Conservation (phyloP, 169 alveolate species). For the Babesia microti region DNA sequence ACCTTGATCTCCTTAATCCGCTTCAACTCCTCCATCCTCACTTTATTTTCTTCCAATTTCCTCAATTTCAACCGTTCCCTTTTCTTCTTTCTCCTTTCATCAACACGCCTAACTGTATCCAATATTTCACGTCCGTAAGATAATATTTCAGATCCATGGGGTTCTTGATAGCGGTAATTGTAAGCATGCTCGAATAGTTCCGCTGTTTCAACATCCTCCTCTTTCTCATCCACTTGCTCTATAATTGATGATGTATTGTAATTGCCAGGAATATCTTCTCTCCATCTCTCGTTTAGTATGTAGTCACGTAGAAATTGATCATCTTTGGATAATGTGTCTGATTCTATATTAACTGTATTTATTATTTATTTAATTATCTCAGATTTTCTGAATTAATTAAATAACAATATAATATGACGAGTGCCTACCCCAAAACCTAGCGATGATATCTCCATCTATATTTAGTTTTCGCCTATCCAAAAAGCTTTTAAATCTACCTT, state of each 20-base stretch:
- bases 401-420: no score
- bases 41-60: slow-evolving; percentile 26
- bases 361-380: no score
- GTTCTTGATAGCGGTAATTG: slow-evolving; percentile 49
- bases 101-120: slow-evolving; percentile 36
- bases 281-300: slow-evolving; percentile 60
- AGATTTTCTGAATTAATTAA: no score
- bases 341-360: slow-evolving; percentile 27
- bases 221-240: slow-evolving; percentile 45
- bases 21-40: slow-evolving; percentile 34
- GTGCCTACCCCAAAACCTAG: slow-evolving; percentile 38
- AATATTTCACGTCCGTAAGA: slow-evolving; percentile 37
- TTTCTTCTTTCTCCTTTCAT: slow-evolving; percentile 27
- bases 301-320: slow-evolving; percentile 64
- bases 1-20: slow-evolving; percentile 25
- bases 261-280: slow-evolving; percentile 49
- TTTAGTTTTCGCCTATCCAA: slow-evolving; percentile 6
- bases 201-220: slow-evolving; percentile 49
- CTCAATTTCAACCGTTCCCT: slow-evolving; percentile 20
- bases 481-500: slow-evolving; percentile 15
- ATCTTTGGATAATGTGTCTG: slow-evolving; percentile 46
- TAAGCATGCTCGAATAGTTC: slow-evolving; percentile 53
- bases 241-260: slow-evolving; percentile 6
- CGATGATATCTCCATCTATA: slow-evolving; percentile 29
- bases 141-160: slow-evolving; percentile 24